These are phyloP conservation scores for Lachancea lanzarotensis DNA, from an alignment of 805 yeast genomes.

Conservation along the genomic window DNA sequence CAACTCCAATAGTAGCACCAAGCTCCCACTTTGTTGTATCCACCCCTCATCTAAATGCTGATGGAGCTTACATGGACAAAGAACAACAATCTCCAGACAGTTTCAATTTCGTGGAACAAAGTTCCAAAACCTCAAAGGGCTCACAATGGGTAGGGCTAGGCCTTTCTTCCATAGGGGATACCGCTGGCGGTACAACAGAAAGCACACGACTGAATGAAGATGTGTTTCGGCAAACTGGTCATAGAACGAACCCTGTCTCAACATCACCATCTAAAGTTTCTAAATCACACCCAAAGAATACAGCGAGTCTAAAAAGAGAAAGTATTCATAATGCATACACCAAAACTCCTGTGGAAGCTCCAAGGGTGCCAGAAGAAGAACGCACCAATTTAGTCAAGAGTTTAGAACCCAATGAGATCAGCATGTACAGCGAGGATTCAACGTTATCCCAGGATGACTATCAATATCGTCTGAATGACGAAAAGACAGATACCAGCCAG, in stretches of 20 bases:
- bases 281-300: neutral
- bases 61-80: neutral
- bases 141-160: neutral
- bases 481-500: neutral
- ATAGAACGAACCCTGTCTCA: neutral
- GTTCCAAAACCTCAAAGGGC: neutral
- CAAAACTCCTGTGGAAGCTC: conserved; percentile 4
- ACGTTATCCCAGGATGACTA: conserved; percentile 4
- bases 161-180: neutral
- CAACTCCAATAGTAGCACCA: conserved; percentile 8
- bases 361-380: neutral
- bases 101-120: conserved; percentile 2
- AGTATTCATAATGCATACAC: conserved; percentile 5
- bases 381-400: neutral
- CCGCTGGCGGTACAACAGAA: neutral
- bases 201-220: neutral
- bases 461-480: neutral
- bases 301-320: neutral
- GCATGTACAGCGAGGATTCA: neutral
- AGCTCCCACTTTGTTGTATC: neutral
- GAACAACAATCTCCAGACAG: conserved; percentile 3
- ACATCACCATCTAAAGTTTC: conserved; percentile 1
- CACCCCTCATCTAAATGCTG: conserved; percentile 5
- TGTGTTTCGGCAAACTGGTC: too few relatives aligned
- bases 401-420: neutral